Percentiles rank a stretch among this genome's conserved stretches.
Evolutionary conservation across 805 yeast genomes (phyloP).

Genomic region (Wickerhamomyces tratensis): DNA sequence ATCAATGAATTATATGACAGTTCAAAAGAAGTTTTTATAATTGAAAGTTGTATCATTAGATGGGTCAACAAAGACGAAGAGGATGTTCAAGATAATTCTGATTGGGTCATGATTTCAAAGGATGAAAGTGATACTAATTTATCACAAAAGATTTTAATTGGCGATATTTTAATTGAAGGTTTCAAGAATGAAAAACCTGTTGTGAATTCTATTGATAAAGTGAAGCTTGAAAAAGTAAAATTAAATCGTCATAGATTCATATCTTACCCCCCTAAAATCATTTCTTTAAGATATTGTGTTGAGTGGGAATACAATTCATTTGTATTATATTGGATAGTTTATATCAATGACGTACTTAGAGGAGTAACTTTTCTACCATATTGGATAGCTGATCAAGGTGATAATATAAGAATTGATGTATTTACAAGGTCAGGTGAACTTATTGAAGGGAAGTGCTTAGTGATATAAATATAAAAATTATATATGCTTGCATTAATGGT

Average conservation of each 20-base stretch:
- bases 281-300: background rate
- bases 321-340: slow-evolving; percentile 21
- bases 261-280: no score
- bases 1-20: no score
- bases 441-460: slow-evolving; percentile 9
- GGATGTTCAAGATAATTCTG: slow-evolving; percentile 2
- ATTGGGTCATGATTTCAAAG: slow-evolving; percentile 18
- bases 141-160: slow-evolving; percentile 12
- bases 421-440: slow-evolving; percentile 13
- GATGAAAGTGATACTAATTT: slow-evolving; percentile 3
- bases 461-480: slow-evolving; percentile 2
- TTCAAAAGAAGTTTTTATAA: slow-evolving; percentile 13
- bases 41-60: slow-evolving; percentile 10
- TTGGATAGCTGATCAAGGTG: slow-evolving; percentile 6
- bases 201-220: background rate
- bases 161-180: slow-evolving; percentile 15
- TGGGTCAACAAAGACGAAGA: slow-evolving; percentile 7
- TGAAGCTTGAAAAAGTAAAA: no score
- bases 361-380: slow-evolving; percentile 11
- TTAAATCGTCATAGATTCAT: no score
- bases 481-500: no score
- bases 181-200: background rate
- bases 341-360: slow-evolving; percentile 18
- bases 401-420: slow-evolving; percentile 13
- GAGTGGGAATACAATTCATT: slow-evolving; percentile 15